Evolutionary conservation across 305 asterid genomes (phyloP), one percentile per base, ranked within the genome.

Genomic region (Fraxinus sp.): DNA sequence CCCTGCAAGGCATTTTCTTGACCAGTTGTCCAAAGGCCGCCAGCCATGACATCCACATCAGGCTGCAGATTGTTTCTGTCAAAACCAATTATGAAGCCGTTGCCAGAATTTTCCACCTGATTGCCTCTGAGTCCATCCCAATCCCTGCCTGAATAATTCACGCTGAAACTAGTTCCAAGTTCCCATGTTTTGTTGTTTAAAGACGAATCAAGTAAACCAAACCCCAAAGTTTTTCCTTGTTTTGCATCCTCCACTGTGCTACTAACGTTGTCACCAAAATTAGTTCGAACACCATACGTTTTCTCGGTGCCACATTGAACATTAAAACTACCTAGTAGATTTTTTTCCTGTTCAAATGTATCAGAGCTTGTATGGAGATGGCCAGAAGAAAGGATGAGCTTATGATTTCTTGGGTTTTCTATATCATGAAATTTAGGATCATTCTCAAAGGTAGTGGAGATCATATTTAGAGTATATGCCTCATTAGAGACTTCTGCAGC

Each of bases 341-440:
- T 88, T 79, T 85, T 85, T 86, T 82, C 89, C 78, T 79, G 85
- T 46, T 85, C 84, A 82, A 78, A 83, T 80, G 75, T 84, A 77
- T 84, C 85, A 32, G 89, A 85, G 82, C 88, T 83, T 78, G 87
- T 55, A 84, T 86, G 91, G 78, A 70, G 82, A 84, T 86, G 79
- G 77, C 86, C 87, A 81, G 87, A 92, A 79, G 92, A 87, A 86
- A 92, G 95, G 83, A 89, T 91, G 16, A 91, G 92, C 81, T 87
- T 93, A 80, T 85, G 88, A 66, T 83, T 86, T 78, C 90, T 79
- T 18, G 87, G 68, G 77, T 84, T 81, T 28, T 80, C 90, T 74
- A 81, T 32, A 68, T 83, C 88, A 84, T 76, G 84, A 81, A 80
- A 82, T 81, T 83, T 83, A 81, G 84, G 83, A 62, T 83, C 91